phyloP scores from a whole-genome alignment of 179 eudicot species.

The Monotropa hypopitys region DNA sequence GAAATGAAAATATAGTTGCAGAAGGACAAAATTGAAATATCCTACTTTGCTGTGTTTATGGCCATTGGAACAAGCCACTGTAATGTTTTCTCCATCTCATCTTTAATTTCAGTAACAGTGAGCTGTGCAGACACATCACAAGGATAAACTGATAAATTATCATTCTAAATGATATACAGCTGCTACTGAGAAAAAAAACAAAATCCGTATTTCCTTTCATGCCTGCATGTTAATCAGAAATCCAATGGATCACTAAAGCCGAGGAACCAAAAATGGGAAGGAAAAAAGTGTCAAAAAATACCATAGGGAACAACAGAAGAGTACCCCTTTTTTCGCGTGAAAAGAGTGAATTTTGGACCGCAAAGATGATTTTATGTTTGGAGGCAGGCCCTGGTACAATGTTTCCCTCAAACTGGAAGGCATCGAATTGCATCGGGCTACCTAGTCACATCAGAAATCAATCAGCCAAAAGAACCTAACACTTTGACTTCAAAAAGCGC shows the following conservation, averaged over 20 bases:
- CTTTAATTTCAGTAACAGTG: constrained; percentile 61
- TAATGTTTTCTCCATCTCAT: constrained; percentile 81
- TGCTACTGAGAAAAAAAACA: neutral
- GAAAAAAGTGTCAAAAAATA: neutral
- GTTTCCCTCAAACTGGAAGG: constrained; percentile 55
- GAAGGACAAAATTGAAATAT: neutral
- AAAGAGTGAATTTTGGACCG: constrained; percentile 60
- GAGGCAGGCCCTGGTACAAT: constrained; percentile 79
- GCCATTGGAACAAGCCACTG: constrained; percentile 87
- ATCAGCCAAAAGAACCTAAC: neutral
- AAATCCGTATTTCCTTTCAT: neutral
- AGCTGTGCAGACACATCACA: constrained; percentile 34
- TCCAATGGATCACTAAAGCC: neutral
- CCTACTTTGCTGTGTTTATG: constrained; percentile 82
- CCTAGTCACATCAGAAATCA: constrained; percentile 29
- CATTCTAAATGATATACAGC: neutral
- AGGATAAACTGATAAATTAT: neutral
- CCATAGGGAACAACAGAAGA: constrained; percentile 1
- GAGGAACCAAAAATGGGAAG: neutral
- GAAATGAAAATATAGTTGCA: neutral
- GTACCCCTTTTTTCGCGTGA: constrained; percentile 64
- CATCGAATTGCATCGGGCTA: constrained; percentile 59
- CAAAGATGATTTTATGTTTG: constrained; percentile 53
- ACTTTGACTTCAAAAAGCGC: neutral
- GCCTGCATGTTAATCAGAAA: neutral